These are phyloP conservation scores for Dichomitus squalens DNA, from an alignment of 1,284 basidiomycete species.

Conservation along the genomic window DNA sequence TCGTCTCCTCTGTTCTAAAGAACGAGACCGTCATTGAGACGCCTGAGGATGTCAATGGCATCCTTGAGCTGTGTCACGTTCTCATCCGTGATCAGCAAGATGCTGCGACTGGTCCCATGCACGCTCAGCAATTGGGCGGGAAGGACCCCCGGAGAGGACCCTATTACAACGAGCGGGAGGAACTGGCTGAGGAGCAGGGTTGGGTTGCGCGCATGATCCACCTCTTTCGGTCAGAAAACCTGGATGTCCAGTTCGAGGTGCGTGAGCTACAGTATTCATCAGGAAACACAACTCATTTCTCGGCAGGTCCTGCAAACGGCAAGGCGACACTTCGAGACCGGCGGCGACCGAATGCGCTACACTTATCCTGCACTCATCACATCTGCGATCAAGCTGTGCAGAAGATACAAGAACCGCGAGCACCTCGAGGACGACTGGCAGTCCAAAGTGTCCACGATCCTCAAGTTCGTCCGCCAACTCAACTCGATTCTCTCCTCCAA, in stretches of 20 bases:
- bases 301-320: slow-evolving; percentile 85
- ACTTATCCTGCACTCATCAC: slow-evolving; percentile 95
- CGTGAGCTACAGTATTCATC: slow-evolving; percentile 23
- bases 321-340: slow-evolving; percentile 82
- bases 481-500: slow-evolving; percentile 89
- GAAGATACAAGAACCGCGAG: slow-evolving; percentile 82
- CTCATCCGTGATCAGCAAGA: slow-evolving; percentile 90
- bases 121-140: slow-evolving; percentile 37
- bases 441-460: slow-evolving; percentile 76
- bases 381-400: slow-evolving; percentile 85
- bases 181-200: slow-evolving; percentile 94
- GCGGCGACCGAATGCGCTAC: slow-evolving; percentile 92
- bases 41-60: slow-evolving; percentile 89
- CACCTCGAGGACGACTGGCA: slow-evolving; percentile 82
- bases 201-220: slow-evolving; percentile 98
- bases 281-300: background rate
- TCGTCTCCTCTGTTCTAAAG: slow-evolving; percentile 90
- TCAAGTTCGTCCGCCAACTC: slow-evolving; percentile 91
- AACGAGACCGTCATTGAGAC: slow-evolving; percentile 92
- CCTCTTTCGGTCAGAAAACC: slow-evolving; percentile 82
- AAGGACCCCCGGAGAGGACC: slow-evolving; percentile 60
- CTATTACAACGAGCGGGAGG: slow-evolving; percentile 73
- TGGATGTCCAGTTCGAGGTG: slow-evolving; percentile 88
- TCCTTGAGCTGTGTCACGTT: slow-evolving; percentile 89
- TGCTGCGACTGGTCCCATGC: slow-evolving; percentile 40